phyloP scores from a whole-genome alignment of 208 protist species.

The Leishmania amazonensis region DNA sequence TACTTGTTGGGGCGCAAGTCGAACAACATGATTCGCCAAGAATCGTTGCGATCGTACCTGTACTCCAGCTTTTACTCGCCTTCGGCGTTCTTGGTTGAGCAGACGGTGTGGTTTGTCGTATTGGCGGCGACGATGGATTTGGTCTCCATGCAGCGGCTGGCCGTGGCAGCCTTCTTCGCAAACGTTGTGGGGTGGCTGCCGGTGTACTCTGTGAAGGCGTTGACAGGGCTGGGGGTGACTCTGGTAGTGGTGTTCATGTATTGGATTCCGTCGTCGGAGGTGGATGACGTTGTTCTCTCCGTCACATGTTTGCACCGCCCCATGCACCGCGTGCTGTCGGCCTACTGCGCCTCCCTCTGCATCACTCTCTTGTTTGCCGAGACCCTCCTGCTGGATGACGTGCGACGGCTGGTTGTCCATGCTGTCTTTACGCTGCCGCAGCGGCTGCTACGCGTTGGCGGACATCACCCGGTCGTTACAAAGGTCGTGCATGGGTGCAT shows the following conservation, averaged over 20 bases:
- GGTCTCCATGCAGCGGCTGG: slow-evolving; percentile 29
- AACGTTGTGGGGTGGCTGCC: slow-evolving; percentile 28
- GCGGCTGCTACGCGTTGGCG: slow-evolving; percentile 20
- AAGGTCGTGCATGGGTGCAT: neutral
- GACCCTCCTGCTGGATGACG: slow-evolving; percentile 25
- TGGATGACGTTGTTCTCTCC: slow-evolving; percentile 22
- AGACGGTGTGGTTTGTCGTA: slow-evolving; percentile 33
- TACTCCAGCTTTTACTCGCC: slow-evolving; percentile 38
- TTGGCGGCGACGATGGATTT: slow-evolving; percentile 18
- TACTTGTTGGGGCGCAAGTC: slow-evolving; percentile 24
- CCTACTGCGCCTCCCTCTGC: slow-evolving; percentile 43
- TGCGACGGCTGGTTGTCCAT: slow-evolving; percentile 28
- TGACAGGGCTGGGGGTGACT: slow-evolving; percentile 12
- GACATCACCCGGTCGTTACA: slow-evolving; percentile 5
- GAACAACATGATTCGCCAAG: slow-evolving; percentile 16
- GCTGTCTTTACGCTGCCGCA: slow-evolving; percentile 25
- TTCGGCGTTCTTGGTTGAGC: slow-evolving; percentile 41
- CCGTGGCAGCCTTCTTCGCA: slow-evolving; percentile 29
- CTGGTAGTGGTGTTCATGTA: slow-evolving; percentile 25
- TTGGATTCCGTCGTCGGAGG: slow-evolving; percentile 24
- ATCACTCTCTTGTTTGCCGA: slow-evolving; percentile 41
- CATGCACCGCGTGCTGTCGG: slow-evolving; percentile 19
- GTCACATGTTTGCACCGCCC: slow-evolving; percentile 4
- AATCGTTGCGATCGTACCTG: slow-evolving; percentile 29
- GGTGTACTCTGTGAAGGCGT: slow-evolving; percentile 17